Base-by-base conservation (phyloP, 2,329 filamentous ascomycete genomes). In the Penicillium thymicola region DNA sequence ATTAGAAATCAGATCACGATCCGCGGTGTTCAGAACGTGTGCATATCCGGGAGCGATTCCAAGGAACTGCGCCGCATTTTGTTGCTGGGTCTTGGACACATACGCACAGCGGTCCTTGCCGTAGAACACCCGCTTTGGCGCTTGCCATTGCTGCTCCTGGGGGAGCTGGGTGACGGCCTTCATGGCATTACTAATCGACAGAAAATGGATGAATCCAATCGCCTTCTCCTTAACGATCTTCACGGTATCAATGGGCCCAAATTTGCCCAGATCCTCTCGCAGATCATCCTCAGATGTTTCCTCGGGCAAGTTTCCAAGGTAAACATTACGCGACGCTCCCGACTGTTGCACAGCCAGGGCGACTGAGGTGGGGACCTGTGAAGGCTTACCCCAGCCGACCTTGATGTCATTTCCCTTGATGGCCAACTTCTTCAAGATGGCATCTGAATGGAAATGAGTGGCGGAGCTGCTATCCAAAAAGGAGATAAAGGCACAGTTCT, bases 401-500 rank as follows among this genome's bases (percentile, higher is more conserved):
- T 99, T 99, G 81, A 99, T 97, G 74, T 99, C 94, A 80, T 97
- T 94, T 27, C 93, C 93, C 78, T 96, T 92, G 80, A 99, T 96
- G 68, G 92, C 92, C 72, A 99, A 85, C 83, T 97, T 99, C 83
- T 99, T 99, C 84, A 99, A 85, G 78, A 99, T 99, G 66, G 94
- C 94, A 82, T 99, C 94, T 21, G 94, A 99, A 81, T 99, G 94
- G 79, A 99, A 99, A 75, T 99, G 94, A 23, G 93, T 97, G 55
- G 94, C 94, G 30, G 94, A 97, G 79, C 92, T 96, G 68, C 92
- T 92, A 71, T 99, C 94, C 64, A 99, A 82, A 81, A 99, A 99
- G 8, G 94, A 99, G 73, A 99, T 97, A 82, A 99, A 99, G 57
- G 94, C 94, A 72, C 94, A 99, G 82, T 97, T 99, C 90, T 97